Base-by-base conservation (phyloP, 495 filamentous ascomycete species). In the Trichoderma gamsii region DNA sequence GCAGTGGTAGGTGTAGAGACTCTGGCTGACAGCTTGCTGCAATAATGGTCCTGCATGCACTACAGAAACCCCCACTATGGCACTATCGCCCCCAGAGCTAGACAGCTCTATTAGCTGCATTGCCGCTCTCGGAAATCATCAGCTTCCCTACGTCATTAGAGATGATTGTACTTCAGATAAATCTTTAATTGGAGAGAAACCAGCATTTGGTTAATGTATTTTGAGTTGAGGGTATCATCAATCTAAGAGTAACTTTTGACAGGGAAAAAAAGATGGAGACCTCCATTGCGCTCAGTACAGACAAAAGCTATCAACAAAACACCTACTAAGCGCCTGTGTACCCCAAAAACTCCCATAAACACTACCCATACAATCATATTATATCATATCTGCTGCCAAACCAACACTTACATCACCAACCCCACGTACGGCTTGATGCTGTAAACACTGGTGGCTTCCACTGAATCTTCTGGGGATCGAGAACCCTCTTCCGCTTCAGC, bases 391-490 rank as follows among this genome's bases (percentile, higher is more conserved):
- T 7, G 5, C 35, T 38, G 35, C 35, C 35, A 38, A 38, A 38
- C 35, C 35, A 38, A 38, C 35, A 7, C 35, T 38, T 49, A 25
- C 69, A 67, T 73, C 81, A 99, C 95, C 95, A 99, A 71, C 93
- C 97, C 95, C 95, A 99, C 32, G 94, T 98, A 71, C 95, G 82
- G 66, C 84, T 89, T 27, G 89, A 88, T 5, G 94, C 93, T 44
- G 90, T 92, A 74, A 98, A 97, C 7, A 97, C 91, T 1, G 95
- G 95, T 4, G 95, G 96, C 78, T 96, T 97, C 95, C 95, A 99
- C 75, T 90, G 87, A 56, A 99, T 85, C 71, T 85, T 83, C 4
- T 88, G 85, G 3, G 92, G 84, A 63, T 95, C 89, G 67, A 98
- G 92, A 67, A 81, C 81, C 65, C 90, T 78, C 76, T 85, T 90